Evolutionary conservation across 2,329 filamentous ascomycete genomes (phyloP).

Genomic region (Sclerotinia sclerotiorum): DNA sequence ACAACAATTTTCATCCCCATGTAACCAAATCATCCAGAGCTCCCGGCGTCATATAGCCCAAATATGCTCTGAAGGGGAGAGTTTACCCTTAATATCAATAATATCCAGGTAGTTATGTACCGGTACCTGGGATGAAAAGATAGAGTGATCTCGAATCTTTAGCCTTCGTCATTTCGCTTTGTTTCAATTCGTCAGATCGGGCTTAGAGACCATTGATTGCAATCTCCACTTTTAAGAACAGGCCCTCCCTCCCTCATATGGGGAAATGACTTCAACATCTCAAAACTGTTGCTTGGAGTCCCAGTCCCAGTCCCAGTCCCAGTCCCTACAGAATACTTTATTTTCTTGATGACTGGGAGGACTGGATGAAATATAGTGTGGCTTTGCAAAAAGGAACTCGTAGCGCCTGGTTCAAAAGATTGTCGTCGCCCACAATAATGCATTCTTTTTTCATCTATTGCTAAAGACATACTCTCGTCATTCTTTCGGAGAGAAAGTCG

Average conservation of each 20-base stretch:
- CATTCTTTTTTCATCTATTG: conserved; percentile 1
- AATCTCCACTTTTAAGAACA: conserved; percentile 13
- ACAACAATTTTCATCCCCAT: conserved; percentile 21
- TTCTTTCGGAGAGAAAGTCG: conserved; percentile 23
- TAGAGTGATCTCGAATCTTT: conserved; percentile 12
- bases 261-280: not conserved
- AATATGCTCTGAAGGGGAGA: not conserved
- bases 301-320: too few relatives aligned
- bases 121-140: not conserved
- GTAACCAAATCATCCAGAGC: conserved; percentile 19
- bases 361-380: not conserved
- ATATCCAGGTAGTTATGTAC: too few relatives aligned
- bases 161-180: not conserved
- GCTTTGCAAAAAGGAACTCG: conserved; percentile 13
- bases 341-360: too few relatives aligned
- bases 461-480: conserved; percentile 20
- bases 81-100: not conserved
- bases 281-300: not conserved
- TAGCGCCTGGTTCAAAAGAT: conserved; percentile 19
- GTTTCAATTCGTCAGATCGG: conserved; percentile 3
- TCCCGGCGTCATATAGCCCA: not conserved
- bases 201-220: not conserved
- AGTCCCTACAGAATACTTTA: too few relatives aligned
- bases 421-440: conserved; percentile 17
- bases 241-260: not conserved